Conservation (phyloP, 768 basidiomycete species). For the Strobilomyces echinocephalus region DNA sequence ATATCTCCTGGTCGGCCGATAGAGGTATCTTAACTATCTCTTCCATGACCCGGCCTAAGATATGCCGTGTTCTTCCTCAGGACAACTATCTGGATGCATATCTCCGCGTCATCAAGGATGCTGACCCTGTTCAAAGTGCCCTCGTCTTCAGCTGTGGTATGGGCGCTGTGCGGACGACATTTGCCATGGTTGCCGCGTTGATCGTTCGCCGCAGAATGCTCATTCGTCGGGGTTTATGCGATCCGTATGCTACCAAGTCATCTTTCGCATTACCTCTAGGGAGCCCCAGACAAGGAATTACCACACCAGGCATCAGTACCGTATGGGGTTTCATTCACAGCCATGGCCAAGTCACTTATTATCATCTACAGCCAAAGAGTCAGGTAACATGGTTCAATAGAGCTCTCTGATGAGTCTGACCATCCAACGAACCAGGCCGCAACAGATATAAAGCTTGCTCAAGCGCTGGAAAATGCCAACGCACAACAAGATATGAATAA, state of each 20-base stretch:
- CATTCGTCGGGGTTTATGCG: slow-evolving; percentile 56
- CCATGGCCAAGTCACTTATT: not conserved
- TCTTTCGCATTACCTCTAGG: slow-evolving; percentile 12
- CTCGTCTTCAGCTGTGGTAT: slow-evolving; percentile 96
- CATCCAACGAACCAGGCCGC: slow-evolving; percentile 27
- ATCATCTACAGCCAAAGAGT: slow-evolving; percentile 19
- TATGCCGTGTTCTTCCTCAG: slow-evolving; percentile 39
- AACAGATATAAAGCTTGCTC: slow-evolving; percentile 55
- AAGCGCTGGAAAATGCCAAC: slow-evolving; percentile 68
- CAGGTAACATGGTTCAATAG: slow-evolving; percentile 23
- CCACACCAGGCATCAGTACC: slow-evolving; percentile 43
- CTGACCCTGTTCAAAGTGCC: slow-evolving; percentile 76
- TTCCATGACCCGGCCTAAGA: not conserved
- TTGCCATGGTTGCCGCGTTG: slow-evolving; percentile 93
- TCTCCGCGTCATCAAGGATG: slow-evolving; percentile 68
- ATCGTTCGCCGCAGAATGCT: slow-evolving; percentile 78
- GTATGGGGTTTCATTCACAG: slow-evolving; percentile 31
- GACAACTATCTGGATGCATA: slow-evolving; percentile 97
- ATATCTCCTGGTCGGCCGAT: slow-evolving; percentile 90
- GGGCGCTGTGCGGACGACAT: slow-evolving; percentile 94
- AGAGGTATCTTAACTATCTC: slow-evolving; percentile 48
- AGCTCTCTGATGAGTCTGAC: slow-evolving; percentile 3
- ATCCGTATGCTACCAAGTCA: slow-evolving; percentile 63
- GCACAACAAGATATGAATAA: slow-evolving; percentile 76
- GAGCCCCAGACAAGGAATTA: slow-evolving; percentile 12